Base-by-base conservation (phyloP, 495 filamentous ascomycete species). In the Bryoglossum gracile region DNA sequence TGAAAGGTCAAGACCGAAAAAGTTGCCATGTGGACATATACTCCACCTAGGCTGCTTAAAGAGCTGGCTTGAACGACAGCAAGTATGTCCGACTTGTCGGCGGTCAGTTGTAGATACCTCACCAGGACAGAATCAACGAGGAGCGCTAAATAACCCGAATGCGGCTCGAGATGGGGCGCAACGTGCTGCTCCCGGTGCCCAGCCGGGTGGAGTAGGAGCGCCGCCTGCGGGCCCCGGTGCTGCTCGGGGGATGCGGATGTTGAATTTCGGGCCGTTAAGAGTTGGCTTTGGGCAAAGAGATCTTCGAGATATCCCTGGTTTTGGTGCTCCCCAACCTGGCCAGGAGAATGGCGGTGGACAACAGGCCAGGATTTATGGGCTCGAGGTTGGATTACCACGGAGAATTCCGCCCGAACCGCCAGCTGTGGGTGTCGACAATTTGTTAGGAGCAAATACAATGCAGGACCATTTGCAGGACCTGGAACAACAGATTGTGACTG, bases 1-100 rank as follows among this genome's bases (percentile, higher is more conserved):
- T 49, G 89, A 97, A 58, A 77, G 92, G 30, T 80, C 82, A 23
- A 81, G 94, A 35, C 85, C 94, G 9, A 98, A 97, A 68, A 95
- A 94, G 66, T 77, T 98, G 8, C 92, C 92, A 0, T 98, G 92
- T 62, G 90, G 91, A 2, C 92, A 98, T 63, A 90, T 96, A 38
- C 68, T 98, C 25, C 92, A 98, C 65, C 88, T 95, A 54, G 81
- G 88, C 16, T 98, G 92, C 60, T 77, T 98, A 36, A 83, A 88
- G 59, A 94, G 91, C 63, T 98, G 92, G 92, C 70, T 98, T n/a
- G 92, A 97, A 68, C 81, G 92, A 46, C 92, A 98, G 63, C 94
- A 97, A 63, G 89, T 92, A 18, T 98, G 92, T 64, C 92, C 92
- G 9, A 97, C 91, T 3, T 98, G 92, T 62, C 81, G 92, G 48